Evolutionary conservation across 2,329 filamentous ascomycete species (phyloP), one percentile per base, ranked within the genome.

Genomic region (Penicillium psychrosexuale): DNA sequence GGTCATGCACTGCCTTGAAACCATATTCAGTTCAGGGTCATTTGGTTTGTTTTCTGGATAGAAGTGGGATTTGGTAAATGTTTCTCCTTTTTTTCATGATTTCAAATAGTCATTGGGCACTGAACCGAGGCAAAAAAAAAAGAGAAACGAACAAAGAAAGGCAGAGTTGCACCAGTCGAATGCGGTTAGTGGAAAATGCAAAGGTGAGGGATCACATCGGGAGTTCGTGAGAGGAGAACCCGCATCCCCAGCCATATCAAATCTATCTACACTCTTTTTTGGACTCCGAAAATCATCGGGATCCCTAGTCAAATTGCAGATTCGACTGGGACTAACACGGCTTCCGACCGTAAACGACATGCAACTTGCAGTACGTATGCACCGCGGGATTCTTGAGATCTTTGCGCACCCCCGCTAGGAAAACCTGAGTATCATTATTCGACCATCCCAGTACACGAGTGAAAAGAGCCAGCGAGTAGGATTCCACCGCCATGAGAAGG

Each of bases 371-470:
- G 64, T 75, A 76, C 3, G 68, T 67, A 63, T 77, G 75, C 47
- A 75, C 66, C 5, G 53, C 57, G 19, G 61, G 69, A 61, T 77
- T 69, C 46, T 64, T 64, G 36, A 75, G 55, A 59, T 77, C 75
- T 48, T 58, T 67, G 47, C 70, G 72, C 3, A 76, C 75, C 12
- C 69, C 66, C 5, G 67, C 68, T 43, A 75, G 55, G 12, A 77
- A 72, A 1, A 73, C 59, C 51, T 75, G 65, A 4, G 76, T 73
- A 50, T 76, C 66, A 22, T 69, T 67, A 30, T 69, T 64, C 0
- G 57, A 65, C 73, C 73, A 76, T 1, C 71, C 72, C 37, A 73
- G 53, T 6, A 70, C 65, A 3, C 70, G 65, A 8, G 66, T 70
- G 19, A 70, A 65, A 3, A 71, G 56, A 12, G 67, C 69, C 34